phyloP scores from a whole-genome alignment of 1,284 basidiomycete species.

The Entoloma clypeatum region DNA sequence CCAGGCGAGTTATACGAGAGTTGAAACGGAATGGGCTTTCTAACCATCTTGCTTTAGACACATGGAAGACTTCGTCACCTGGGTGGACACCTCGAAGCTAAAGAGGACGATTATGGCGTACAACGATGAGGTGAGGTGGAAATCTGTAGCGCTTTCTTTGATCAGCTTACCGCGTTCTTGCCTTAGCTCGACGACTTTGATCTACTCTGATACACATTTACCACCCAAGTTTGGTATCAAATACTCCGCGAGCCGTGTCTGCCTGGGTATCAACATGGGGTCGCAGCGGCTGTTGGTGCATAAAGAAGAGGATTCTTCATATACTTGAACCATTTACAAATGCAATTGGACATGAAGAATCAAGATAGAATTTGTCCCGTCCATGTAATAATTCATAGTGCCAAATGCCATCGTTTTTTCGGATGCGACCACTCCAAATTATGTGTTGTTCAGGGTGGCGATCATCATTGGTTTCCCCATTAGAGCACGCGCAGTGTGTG shows the following conservation, averaged over 20 bases:
- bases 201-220: constrained; percentile 58
- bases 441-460: not conserved
- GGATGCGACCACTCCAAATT: no score
- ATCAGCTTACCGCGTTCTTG: constrained; percentile 12
- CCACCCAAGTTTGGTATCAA: no score
- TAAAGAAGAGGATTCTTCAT: no score
- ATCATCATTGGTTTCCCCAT: constrained; percentile 8
- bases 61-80: constrained; percentile 99
- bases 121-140: constrained; percentile 83
- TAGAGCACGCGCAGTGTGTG: constrained; percentile 5
- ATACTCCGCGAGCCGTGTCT: no score
- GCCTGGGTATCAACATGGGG: no score
- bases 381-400: no score
- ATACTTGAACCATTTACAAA: no score
- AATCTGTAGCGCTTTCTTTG: not conserved
- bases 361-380: no score
- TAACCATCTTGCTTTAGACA: constrained; percentile 47
- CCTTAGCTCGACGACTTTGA: constrained; percentile 87
- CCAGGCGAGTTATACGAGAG: constrained; percentile 49
- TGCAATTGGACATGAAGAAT: no score
- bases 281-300: no score
- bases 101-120: constrained; percentile 95
- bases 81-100: constrained; percentile 97
- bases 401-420: no score
- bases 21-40: not conserved